Conservation (phyloP, 352 stramenopile genomes). For the Phytophthora tubulina region DNA sequence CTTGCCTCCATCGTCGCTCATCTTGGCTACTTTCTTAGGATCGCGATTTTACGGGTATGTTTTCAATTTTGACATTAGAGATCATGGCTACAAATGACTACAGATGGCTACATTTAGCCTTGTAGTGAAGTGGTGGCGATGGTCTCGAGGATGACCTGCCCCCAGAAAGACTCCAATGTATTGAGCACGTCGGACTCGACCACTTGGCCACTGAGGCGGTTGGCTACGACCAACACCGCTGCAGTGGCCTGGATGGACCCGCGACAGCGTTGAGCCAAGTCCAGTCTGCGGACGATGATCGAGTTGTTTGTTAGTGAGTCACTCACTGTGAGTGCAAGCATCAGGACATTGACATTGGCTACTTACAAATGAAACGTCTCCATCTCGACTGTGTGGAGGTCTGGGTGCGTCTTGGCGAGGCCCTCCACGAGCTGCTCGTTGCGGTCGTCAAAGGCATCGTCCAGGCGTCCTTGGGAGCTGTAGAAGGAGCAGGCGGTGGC, state of each 20-base stretch:
- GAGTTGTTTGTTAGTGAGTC: not conserved
- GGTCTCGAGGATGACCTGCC: slow-evolving; percentile 46
- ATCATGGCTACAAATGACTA: no score
- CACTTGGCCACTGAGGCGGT: slow-evolving; percentile 53
- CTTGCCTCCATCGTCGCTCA: slow-evolving; percentile 53
- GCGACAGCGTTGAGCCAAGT: slow-evolving; percentile 56
- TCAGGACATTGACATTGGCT: not conserved
- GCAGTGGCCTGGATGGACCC: slow-evolving; percentile 50
- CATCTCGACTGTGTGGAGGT: slow-evolving; percentile 71
- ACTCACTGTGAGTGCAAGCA: not conserved
- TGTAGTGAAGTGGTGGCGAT: slow-evolving; percentile 32
- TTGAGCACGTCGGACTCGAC: slow-evolving; percentile 43
- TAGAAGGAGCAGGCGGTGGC: slow-evolving; percentile 77
- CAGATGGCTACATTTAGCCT: slow-evolving; percentile 5
- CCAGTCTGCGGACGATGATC: slow-evolving; percentile 32
- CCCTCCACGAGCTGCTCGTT: slow-evolving; percentile 59
- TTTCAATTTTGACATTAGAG: no score
- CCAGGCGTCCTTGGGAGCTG: slow-evolving; percentile 67
- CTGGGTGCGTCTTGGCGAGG: slow-evolving; percentile 42
- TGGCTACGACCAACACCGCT: slow-evolving; percentile 55
- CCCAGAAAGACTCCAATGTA: slow-evolving; percentile 49
- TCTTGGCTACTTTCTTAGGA: slow-evolving; percentile 23
- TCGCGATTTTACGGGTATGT: not conserved
- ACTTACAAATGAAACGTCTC: slow-evolving; percentile 75
- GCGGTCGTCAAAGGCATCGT: slow-evolving; percentile 67